Conservation (phyloP, 192 early-diverging fungal genomes). For the Backusella macrospora region DNA sequence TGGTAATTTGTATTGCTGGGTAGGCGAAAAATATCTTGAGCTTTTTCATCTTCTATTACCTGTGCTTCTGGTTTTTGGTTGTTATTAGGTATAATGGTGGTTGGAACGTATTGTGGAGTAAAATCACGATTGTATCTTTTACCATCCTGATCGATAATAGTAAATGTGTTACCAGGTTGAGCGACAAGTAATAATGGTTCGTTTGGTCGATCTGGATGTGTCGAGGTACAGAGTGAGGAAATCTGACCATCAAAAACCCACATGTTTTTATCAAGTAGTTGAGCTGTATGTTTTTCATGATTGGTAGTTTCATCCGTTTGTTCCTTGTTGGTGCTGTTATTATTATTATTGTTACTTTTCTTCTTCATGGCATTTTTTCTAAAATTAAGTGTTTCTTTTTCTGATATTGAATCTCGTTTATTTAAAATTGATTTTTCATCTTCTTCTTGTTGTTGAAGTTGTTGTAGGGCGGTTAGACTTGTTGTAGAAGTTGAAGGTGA, state of each 20-base stretch:
- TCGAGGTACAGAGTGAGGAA: slow-evolving; percentile 49
- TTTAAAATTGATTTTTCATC: background rate
- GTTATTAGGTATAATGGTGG: background rate
- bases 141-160: slow-evolving; percentile 45
- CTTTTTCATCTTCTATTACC: background rate
- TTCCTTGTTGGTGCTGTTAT: background rate
- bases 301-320: background rate
- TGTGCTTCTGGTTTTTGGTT: background rate
- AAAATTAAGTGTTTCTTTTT: background rate
- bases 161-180: slow-evolving; percentile 54
- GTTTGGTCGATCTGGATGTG: slow-evolving; percentile 41
- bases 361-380: background rate
- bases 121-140: slow-evolving; percentile 42
- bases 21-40: background rate
- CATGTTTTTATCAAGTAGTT: slow-evolving; percentile 46
- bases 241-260: slow-evolving; percentile 63
- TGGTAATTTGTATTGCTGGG: background rate
- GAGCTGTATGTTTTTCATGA: slow-evolving; percentile 2
- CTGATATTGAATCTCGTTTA: background rate
- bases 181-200: slow-evolving; percentile 54
- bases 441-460: background rate
- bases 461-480: background rate
- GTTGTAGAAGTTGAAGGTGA: slow-evolving; percentile 33
- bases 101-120: slow-evolving; percentile 27
- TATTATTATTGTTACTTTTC: background rate